A percentile compares a stretch with the other conserved stretches of the same genome.
These are phyloP conservation scores for Capniomyces stellatus DNA, from an alignment of 371 early-diverging fungal species.

Conservation along the genomic window DNA sequence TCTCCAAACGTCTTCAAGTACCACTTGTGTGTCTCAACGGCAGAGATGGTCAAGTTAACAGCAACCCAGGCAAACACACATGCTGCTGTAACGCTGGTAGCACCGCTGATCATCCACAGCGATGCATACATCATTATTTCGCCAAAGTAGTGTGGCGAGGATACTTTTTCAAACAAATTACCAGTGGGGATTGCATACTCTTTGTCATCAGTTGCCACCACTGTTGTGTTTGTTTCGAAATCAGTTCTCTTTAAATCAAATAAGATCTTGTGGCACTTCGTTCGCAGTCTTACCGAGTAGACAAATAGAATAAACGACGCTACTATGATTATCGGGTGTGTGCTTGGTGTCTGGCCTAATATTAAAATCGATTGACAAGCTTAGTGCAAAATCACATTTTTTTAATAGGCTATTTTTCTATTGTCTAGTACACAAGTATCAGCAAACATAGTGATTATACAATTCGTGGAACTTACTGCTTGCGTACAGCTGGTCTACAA, in stretches of 20 bases:
- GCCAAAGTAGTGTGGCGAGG: slow-evolving; percentile 50
- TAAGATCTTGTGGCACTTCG: neutral
- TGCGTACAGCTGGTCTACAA: slow-evolving; percentile 22
- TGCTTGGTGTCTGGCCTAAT: too few relatives aligned
- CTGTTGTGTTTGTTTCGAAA: neutral
- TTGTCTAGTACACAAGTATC: too few relatives aligned
- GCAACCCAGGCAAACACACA: slow-evolving; percentile 35
- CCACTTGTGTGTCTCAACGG: slow-evolving; percentile 42
- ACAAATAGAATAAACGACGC: neutral
- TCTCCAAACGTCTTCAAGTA: slow-evolving; percentile 32
- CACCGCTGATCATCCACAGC: slow-evolving; percentile 18
- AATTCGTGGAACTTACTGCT: neutral
- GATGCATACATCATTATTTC: slow-evolving; percentile 54
- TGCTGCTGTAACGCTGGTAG: slow-evolving; percentile 24
- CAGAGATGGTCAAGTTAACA: slow-evolving; percentile 38
- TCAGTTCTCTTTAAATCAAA: neutral
- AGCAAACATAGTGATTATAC: too few relatives aligned
- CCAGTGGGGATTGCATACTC: slow-evolving; percentile 42
- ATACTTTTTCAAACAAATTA: slow-evolving; percentile 45
- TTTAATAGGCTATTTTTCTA: too few relatives aligned
- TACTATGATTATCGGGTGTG: neutral
- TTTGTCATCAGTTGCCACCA: neutral
- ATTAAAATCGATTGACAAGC: too few relatives aligned
- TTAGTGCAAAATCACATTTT: too few relatives aligned
- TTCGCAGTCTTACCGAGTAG: neutral